Evolutionary conservation across 1,284 basidiomycete genomes (phyloP), one percentile per base, ranked within the genome.

Genomic region (Vanrija sp.): DNA sequence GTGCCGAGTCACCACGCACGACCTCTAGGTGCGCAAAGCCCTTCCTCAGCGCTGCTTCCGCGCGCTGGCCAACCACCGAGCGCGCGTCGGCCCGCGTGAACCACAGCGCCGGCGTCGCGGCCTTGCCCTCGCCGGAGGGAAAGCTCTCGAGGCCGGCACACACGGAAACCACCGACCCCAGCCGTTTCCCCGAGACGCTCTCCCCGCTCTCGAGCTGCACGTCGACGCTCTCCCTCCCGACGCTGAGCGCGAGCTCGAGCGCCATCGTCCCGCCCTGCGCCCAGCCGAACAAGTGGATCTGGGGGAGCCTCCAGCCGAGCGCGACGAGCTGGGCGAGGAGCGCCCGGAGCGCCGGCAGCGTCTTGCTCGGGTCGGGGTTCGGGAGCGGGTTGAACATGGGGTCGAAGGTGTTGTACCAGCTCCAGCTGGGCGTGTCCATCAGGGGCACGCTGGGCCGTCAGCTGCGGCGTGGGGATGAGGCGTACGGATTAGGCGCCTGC

Each of bases 341-440:
- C 10, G 71, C 76, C 3, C 73, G 68, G 20, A 94, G 72, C 6
- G 45, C 43, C 2, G 61, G 51, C 18, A 84, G 69, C 3, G 81
- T 77, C 41, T 87, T 77, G 0, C 84, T 84, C 2, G 82, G 75
- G 0, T 85, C 84, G 7, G 90, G 89, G 61, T 91, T 84, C 7
- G 79, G 78, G 51, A 94, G 79, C 31, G 85, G 78, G 62, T 89
- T 85, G 36, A 89, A 90, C 14, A 91, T 81, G 3, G 76, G 77
- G 66, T 89, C 85, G 70, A 94, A 95, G 38, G 88, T 88, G 16
- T 82, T 78, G 74, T 89, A 95, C 92, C 92, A 95, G 70, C 92
- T 88, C 73, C 81, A 94, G 0, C 86, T 83, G 44, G 85, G 69
- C 19, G 64, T 83, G 60, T 91, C 85, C 39, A 95, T 79, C 64